phyloP scores from a whole-genome alignment of 1,284 basidiomycete genomes.

The Apiotrichum domesticum region DNA sequence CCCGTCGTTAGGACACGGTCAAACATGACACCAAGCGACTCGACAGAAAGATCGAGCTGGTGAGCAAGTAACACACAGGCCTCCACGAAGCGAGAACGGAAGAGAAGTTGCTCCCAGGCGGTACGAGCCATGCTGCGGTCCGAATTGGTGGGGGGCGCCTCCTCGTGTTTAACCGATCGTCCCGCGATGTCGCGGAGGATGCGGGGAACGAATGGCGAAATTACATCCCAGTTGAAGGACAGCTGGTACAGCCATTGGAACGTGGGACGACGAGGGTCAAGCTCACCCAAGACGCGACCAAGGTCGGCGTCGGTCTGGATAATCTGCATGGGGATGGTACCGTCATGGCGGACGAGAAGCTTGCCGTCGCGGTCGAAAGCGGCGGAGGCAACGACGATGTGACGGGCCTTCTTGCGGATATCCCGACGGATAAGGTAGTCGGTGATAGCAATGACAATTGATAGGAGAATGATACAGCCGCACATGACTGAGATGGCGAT shows the following conservation, averaged over 20 bases:
- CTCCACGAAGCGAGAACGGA: constrained; percentile 50
- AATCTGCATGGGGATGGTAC: constrained; percentile 51
- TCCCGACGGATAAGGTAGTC: constrained; percentile 46
- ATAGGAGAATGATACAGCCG: constrained; percentile 47
- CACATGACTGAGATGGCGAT: constrained; percentile 51
- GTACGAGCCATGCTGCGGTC: constrained; percentile 25
- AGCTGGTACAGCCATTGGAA: constrained; percentile 54
- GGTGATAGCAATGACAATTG: constrained; percentile 44
- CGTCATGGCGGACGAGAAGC: constrained; percentile 51
- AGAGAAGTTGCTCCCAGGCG: constrained; percentile 38
- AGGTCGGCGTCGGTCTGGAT: constrained; percentile 50
- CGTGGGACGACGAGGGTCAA: constrained; percentile 49
- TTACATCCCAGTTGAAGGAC: constrained; percentile 51
- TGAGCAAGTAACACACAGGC: constrained; percentile 48
- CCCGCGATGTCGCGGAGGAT: constrained; percentile 38
- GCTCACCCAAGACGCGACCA: constrained; percentile 47
- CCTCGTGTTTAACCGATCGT: constrained; percentile 24
- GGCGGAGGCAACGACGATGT: constrained; percentile 51
- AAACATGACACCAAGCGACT: constrained; percentile 60
- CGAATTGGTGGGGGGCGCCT: constrained; percentile 19
- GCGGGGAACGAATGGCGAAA: constrained; percentile 48
- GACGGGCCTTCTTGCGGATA: constrained; percentile 46
- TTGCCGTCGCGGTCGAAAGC: constrained; percentile 51
- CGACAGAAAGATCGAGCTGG: constrained; percentile 49
- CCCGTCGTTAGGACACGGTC: constrained; percentile 51